These are phyloP conservation scores for Epicoccum sorghinum DNA, from an alignment of 2,329 filamentous ascomycete genomes.

Conservation along the genomic window DNA sequence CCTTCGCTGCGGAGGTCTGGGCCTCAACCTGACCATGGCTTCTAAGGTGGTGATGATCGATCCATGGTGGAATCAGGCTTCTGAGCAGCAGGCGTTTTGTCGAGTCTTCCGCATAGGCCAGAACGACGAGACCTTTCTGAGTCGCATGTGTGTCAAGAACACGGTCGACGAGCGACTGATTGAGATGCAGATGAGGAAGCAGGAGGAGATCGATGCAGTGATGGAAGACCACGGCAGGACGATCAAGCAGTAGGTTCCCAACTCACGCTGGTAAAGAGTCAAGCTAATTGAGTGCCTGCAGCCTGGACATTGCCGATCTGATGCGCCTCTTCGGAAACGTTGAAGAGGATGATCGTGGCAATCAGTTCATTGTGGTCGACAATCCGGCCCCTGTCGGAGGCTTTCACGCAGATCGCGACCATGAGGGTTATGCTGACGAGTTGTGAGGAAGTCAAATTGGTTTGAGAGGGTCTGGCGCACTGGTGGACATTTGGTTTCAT, in stretches of 20 bases:
- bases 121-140: slow-evolving; percentile 62
- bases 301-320: slow-evolving; percentile 48
- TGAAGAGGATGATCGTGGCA: slow-evolving; percentile 46
- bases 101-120: slow-evolving; percentile 72
- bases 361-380: slow-evolving; percentile 51
- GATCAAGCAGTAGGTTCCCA: slow-evolving; percentile 32
- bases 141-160: slow-evolving; percentile 61
- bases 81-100: slow-evolving; percentile 68
- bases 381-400: slow-evolving; percentile 36
- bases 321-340: slow-evolving; percentile 56
- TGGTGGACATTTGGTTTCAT: background rate
- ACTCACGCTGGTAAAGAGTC: background rate
- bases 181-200: slow-evolving; percentile 62
- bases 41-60: slow-evolving; percentile 56
- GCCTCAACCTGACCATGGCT: slow-evolving; percentile 66
- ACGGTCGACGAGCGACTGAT: slow-evolving; percentile 65
- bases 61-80: slow-evolving; percentile 64
- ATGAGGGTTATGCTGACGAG: slow-evolving; percentile 44
- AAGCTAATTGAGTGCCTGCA: slow-evolving; percentile 19
- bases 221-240: slow-evolving; percentile 49
- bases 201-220: slow-evolving; percentile 51
- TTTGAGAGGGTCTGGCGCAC: background rate
- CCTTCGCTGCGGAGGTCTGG: slow-evolving; percentile 62
- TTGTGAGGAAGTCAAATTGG: slow-evolving; percentile 7
- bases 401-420: slow-evolving; percentile 38